Base-by-base conservation (phyloP, 805 yeast species). In the Debaryomyces maramus region DNA sequence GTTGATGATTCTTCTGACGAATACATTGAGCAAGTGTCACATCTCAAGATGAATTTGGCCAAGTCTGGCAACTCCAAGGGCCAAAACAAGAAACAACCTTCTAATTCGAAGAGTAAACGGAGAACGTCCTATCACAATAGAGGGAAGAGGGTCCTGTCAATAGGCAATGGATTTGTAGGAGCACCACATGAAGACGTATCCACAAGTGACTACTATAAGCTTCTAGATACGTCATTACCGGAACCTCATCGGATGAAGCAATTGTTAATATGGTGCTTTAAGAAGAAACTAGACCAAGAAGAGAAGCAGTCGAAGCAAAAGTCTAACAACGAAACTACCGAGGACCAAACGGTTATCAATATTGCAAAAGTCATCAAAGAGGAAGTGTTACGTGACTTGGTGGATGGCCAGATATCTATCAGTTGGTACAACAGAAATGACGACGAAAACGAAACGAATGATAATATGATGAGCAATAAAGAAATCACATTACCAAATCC, bases 201-300 rank as follows among this genome's bases (percentile, higher is more conserved):
- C 0, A 64, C 70, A 0, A 50, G 61, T 7, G 81, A 80, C 38
- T 79, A 79, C 51, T 79, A 75, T 56, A 83, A 83, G 52, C 81
- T 80, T 51, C 58, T 85, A 22, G 85, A 84, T 46, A 57, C 67
- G 4, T 72, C 75, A 24, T 50, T 82, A 28, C 86, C 91, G 0
- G 90, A 81, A 36, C 88, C 90, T 2, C 84, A 81, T 49, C 71
- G 80, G 46, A 80, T 86, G 83, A 70, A 83, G 46, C 88, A 83
- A 51, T 56, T 86, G 19, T 55, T 85, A 34, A 66, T 77, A 2
- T 85, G 91, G 93, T 78, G 86, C 46, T 70, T 79, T 22, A 77
- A 76, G 44, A 70, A 82, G 49, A 67, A 70, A 24, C 47, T 75
- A 31, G 65, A 61, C 27, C 55, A 60, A 32, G 66, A 60, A 36